A percentile compares a stretch with the other conserved stretches of the same genome.
These are phyloP conservation scores for Oenanthe sinensis DNA, from an alignment of 129 eudicot species.

Conservation along the genomic window DNA sequence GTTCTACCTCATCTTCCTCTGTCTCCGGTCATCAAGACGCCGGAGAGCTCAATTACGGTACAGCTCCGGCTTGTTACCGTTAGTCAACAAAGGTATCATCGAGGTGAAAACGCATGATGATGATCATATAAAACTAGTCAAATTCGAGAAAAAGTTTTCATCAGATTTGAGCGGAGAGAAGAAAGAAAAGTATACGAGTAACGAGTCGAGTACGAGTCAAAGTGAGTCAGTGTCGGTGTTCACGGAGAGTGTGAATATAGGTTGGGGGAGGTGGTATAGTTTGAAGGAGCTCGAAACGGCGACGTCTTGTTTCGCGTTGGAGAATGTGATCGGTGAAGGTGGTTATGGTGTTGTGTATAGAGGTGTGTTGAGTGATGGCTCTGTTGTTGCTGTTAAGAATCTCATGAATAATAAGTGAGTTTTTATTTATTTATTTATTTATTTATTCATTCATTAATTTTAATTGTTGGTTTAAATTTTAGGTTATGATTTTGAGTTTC, in stretches of 20 bases:
- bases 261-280: slow-evolving; percentile 36
- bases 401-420: slow-evolving; percentile 77
- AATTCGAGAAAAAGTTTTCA: slow-evolving; percentile 15
- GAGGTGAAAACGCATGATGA: slow-evolving; percentile 19
- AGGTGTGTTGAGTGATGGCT: slow-evolving; percentile 59
- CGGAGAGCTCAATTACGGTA: slow-evolving; percentile 39
- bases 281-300: slow-evolving; percentile 6
- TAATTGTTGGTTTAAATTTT: not conserved
- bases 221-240: not conserved
- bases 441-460: too few species aligned
- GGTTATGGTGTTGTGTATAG: slow-evolving; percentile 78
- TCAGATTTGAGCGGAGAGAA: slow-evolving; percentile 18
- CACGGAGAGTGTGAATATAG: slow-evolving; percentile 3
- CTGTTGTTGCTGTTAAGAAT: slow-evolving; percentile 76
- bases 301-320: slow-evolving; percentile 1
- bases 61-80: slow-evolving; percentile 50
- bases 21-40: slow-evolving; percentile 37
- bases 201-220: slow-evolving; percentile 48
- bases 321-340: slow-evolving; percentile 58
- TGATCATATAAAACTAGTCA: slow-evolving; percentile 13
- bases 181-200: slow-evolving; percentile 40
- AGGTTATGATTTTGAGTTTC: slow-evolving; percentile 11
- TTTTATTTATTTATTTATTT: not conserved
- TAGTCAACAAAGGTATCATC: slow-evolving; percentile 31
- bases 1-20: slow-evolving; percentile 28